phyloP scores from a whole-genome alignment of 345 rosid genomes.

The Acer yangbiense region DNA sequence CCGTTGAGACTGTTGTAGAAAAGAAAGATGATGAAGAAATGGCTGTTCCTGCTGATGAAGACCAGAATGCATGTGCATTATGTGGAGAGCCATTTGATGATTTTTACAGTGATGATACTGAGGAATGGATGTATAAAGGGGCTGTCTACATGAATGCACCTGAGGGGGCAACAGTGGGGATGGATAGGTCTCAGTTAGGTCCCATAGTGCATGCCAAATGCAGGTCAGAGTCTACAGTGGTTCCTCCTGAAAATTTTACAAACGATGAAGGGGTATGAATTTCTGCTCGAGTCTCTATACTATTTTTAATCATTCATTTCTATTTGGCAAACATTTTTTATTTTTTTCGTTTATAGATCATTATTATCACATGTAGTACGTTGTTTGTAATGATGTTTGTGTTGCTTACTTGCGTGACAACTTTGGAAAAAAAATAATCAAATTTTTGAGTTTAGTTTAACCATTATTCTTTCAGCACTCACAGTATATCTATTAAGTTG shows the following conservation, averaged over 20 bases:
- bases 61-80: constrained; percentile 83
- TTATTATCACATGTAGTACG: not conserved
- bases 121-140: constrained; percentile 99
- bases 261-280: constrained; percentile 59
- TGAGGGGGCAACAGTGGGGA: constrained; percentile 50
- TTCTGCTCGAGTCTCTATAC: constrained; percentile 11
- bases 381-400: not conserved
- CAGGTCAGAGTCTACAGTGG: constrained; percentile 79
- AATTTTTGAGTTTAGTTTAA: constrained; percentile 4
- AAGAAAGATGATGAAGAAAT: constrained; percentile 89
- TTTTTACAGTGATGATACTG: constrained; percentile 94
- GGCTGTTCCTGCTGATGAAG: constrained; percentile 99
- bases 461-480: not conserved
- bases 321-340: not conserved
- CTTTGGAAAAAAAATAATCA: not conserved
- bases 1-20: constrained; percentile 63
- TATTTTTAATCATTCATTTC: not conserved
- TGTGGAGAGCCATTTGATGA: constrained; percentile 98
- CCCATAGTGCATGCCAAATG: constrained; percentile 99
- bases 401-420: not conserved
- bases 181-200: constrained; percentile 86
- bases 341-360: not conserved
- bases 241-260: constrained; percentile 47
- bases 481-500: not conserved
- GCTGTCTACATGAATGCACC: constrained; percentile 93